Evolutionary conservation across 2,329 filamentous ascomycete species (phyloP).

Genomic region (Bipolaris bicolor): DNA sequence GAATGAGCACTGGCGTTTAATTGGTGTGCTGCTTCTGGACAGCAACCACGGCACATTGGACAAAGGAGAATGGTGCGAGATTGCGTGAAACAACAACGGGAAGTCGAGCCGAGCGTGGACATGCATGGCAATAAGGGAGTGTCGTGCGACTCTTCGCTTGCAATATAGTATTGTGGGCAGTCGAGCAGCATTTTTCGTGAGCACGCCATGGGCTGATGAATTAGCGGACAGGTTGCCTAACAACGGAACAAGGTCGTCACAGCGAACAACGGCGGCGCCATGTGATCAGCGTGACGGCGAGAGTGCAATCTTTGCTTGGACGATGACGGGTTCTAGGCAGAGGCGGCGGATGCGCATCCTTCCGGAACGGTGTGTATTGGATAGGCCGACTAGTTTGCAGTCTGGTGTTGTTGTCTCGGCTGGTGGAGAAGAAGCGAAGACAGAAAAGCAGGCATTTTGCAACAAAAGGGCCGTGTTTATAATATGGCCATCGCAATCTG

Average conservation of each 20-base stretch:
- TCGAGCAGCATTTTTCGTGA: not conserved
- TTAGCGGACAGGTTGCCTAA: slow-evolving; percentile 17
- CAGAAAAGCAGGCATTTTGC: not conserved
- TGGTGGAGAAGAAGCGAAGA: slow-evolving; percentile 1
- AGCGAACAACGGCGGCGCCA: not conserved
- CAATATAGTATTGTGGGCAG: not conserved
- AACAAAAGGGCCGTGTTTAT: slow-evolving; percentile 13
- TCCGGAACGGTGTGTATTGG: slow-evolving; percentile 3
- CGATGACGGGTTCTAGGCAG: slow-evolving; percentile 9
- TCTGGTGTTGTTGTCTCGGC: slow-evolving; percentile 1
- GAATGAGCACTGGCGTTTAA: not conserved
- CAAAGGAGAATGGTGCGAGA: no score
- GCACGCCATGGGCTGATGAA: slow-evolving; percentile 14
- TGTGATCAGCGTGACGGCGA: slow-evolving; percentile 13
- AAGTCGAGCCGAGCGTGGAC: no score
- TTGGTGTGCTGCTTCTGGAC: not conserved
- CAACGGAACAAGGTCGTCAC: slow-evolving; percentile 4
- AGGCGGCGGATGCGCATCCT: slow-evolving; percentile 9
- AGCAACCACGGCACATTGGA: not conserved
- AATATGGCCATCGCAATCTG: slow-evolving; percentile 2
- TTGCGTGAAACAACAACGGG: no score
- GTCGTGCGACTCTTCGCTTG: not conserved
- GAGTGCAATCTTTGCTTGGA: not conserved
- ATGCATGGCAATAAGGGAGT: not conserved
- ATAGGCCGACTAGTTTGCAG: not conserved